These are phyloP conservation scores for Gelatoporia subvermispora DNA, from an alignment of 768 basidiomycete genomes.

Conservation along the genomic window DNA sequence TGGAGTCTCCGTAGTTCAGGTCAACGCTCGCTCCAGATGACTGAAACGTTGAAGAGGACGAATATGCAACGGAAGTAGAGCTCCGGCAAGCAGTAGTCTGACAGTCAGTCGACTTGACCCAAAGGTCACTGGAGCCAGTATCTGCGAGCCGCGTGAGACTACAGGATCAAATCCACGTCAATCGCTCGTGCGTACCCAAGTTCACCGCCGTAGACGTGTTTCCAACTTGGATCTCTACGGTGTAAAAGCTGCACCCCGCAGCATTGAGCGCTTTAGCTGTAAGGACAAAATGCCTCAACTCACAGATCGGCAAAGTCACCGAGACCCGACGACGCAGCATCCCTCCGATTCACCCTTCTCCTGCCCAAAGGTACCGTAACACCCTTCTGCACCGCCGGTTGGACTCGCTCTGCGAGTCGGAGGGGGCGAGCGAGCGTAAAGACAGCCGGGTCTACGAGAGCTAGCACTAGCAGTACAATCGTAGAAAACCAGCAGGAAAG, in stretches of 20 bases:
- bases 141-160: constrained; percentile 34
- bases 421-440: constrained; percentile 2
- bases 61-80: constrained; percentile 40
- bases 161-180: background rate
- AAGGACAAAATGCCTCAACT: constrained; percentile 18
- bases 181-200: constrained; percentile 42
- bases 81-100: constrained; percentile 32
- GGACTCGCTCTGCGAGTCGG: background rate
- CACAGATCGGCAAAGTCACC: constrained; percentile 65
- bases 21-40: constrained; percentile 40
- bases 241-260: constrained; percentile 49
- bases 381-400: background rate
- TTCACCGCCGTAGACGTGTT: constrained; percentile 49
- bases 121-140: constrained; percentile 76
- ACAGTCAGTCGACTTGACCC: constrained; percentile 64
- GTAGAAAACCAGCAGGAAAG: constrained; percentile 15
- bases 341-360: background rate
- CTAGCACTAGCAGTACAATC: constrained; percentile 5
- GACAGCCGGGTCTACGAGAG: constrained; percentile 7
- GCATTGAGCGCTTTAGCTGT: background rate
- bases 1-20: constrained; percentile 67
- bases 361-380: background rate
- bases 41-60: constrained; percentile 38
- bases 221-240: constrained; percentile 55
- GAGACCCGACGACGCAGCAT: constrained; percentile 39